Evolutionary conservation across 257 asterid genomes (phyloP).

Genomic region (Forsythia suspensa): DNA sequence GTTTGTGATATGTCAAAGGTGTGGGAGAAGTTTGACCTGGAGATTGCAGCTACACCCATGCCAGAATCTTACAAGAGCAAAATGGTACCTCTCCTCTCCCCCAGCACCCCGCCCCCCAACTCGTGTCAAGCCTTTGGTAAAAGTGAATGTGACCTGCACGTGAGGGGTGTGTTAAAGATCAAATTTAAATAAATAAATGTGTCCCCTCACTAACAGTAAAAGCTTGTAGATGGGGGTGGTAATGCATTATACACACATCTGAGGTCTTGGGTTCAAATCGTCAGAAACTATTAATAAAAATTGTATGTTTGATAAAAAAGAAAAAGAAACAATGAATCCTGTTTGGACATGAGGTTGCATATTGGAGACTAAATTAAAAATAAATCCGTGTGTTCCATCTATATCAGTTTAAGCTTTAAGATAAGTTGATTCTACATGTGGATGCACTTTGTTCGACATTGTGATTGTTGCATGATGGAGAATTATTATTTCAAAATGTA

Average conservation of each 20-base stretch:
- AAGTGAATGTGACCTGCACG: not conserved
- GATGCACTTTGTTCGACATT: too few relatives aligned
- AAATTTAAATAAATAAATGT: not conserved
- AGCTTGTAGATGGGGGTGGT: not conserved
- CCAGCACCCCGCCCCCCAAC: too few relatives aligned
- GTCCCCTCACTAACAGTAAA: not conserved
- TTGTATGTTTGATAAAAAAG: not conserved
- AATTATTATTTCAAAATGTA: not conserved
- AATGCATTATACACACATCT: not conserved
- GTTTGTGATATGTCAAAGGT: constrained; percentile 86
- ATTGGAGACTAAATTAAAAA: not conserved
- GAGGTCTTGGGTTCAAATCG: not conserved
- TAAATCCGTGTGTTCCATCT: not conserved
- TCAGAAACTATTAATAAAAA: too few relatives aligned
- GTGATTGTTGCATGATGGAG: not conserved
- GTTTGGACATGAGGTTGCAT: not conserved
- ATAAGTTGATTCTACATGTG: too few relatives aligned
- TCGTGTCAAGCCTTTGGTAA: not conserved
- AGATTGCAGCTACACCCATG: constrained; percentile 89
- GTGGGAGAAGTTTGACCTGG: constrained; percentile 82
- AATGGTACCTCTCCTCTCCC: constrained; percentile 33
- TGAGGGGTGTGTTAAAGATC: not conserved
- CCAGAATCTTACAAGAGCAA: constrained; percentile 57
- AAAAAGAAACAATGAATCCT: too few relatives aligned
- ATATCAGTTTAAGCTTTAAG: too few relatives aligned